A percentile compares a stretch with the other conserved stretches of the same genome.
phyloP scores from a whole-genome alignment of 2,329 filamentous ascomycete genomes.

The Incumbomyces delicatus region DNA sequence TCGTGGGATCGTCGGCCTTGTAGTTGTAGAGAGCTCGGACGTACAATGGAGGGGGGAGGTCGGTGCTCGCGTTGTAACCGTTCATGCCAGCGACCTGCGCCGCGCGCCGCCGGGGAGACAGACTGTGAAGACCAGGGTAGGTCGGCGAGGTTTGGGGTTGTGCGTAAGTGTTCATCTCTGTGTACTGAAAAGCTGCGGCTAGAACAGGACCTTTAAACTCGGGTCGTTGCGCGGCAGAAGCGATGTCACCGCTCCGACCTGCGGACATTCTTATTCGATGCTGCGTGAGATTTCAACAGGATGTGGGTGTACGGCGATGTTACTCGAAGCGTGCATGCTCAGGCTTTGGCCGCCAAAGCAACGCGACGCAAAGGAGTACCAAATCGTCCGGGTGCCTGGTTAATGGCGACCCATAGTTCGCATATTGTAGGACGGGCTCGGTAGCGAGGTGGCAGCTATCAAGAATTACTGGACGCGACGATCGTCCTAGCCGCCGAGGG shows the following conservation, averaged over 20 bases:
- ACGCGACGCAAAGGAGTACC: constrained; percentile 2
- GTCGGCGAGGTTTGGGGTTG: constrained; percentile 8
- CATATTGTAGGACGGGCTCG: background rate
- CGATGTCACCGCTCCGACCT: background rate
- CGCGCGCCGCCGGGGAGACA: constrained; percentile 20
- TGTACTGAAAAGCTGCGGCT: constrained; percentile 34
- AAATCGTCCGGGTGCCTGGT: background rate
- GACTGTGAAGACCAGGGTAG: constrained; percentile 7
- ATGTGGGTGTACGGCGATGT: background rate
- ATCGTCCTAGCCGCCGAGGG: background rate
- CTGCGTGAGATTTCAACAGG: background rate
- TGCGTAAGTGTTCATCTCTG: constrained; percentile 21
- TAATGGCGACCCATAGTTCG: constrained; percentile 1
- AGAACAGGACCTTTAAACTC: constrained; percentile 17
- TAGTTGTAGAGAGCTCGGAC: constrained; percentile 96
- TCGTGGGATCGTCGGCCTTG: constrained; percentile 92
- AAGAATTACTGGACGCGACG: too few relatives aligned
- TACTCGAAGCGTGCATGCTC: background rate
- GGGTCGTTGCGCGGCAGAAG: constrained; percentile 3
- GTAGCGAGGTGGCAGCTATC: constrained; percentile 4
- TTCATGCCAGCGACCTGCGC: constrained; percentile 34
- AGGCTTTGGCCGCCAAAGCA: background rate
- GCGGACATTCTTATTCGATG: constrained; percentile 2
- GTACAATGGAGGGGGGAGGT: constrained; percentile 50
- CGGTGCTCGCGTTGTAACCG: constrained; percentile 39